Conservation (phyloP, 495 filamentous ascomycete genomes). For the Penicillium turbatum region DNA sequence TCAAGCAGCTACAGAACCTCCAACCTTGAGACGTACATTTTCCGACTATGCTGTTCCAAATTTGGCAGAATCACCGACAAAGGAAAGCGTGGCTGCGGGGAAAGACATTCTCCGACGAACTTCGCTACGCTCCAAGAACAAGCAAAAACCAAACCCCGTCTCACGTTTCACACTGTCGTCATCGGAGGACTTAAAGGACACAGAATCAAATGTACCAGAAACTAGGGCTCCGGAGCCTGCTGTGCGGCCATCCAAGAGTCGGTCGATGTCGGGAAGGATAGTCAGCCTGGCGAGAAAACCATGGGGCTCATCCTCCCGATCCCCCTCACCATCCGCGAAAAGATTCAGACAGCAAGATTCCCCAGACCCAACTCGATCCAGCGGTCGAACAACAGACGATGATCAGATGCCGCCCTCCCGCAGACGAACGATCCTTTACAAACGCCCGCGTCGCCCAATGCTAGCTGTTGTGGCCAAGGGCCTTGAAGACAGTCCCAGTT, state of each 20-base stretch:
- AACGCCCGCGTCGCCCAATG: slow-evolving; percentile 49
- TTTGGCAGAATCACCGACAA: slow-evolving; percentile 35
- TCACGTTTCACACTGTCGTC: slow-evolving; percentile 38
- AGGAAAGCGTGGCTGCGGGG: slow-evolving; percentile 43
- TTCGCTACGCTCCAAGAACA: slow-evolving; percentile 40
- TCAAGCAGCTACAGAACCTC: slow-evolving; percentile 18
- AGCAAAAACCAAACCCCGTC: slow-evolving; percentile 27
- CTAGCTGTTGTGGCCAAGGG: slow-evolving; percentile 47
- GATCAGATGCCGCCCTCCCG: slow-evolving; percentile 29
- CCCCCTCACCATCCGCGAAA: slow-evolving; percentile 54
- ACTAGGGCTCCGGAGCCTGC: slow-evolving; percentile 38
- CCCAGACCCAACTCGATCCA: slow-evolving; percentile 32
- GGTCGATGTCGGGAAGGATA: slow-evolving; percentile 59
- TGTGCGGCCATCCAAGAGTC: slow-evolving; percentile 42
- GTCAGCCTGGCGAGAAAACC: slow-evolving; percentile 62
- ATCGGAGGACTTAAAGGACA: slow-evolving; percentile 34
- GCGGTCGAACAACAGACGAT: slow-evolving; percentile 17
- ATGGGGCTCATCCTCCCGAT: slow-evolving; percentile 62
- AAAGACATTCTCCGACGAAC: slow-evolving; percentile 46
- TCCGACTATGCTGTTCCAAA: slow-evolving; percentile 39
- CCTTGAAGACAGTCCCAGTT: slow-evolving; percentile 36
- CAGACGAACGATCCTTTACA: slow-evolving; percentile 39
- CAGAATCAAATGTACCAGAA: slow-evolving; percentile 23
- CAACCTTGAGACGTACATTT: slow-evolving; percentile 38
- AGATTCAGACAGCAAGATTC: slow-evolving; percentile 35